Base-by-base conservation (phyloP, 768 basidiomycete genomes). In the Hypholoma sublateritium region DNA sequence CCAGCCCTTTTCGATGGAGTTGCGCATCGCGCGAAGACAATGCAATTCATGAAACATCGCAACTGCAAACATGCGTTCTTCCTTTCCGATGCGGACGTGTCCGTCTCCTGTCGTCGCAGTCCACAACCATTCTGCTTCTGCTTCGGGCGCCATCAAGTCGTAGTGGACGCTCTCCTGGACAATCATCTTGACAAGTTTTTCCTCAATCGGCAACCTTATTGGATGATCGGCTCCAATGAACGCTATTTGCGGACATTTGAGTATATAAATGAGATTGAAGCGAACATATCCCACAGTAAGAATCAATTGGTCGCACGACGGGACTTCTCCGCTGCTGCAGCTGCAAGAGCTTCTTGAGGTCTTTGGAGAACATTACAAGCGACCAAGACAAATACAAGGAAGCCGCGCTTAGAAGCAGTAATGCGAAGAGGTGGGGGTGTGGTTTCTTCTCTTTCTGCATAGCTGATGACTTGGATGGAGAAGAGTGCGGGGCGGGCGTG, bases 11-110 rank as follows among this genome's bases (percentile, higher is more conserved):
- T 62, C 68, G 16, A 74, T 62, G 6, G 65, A 64, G 7, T 63
- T 59, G 16, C 70, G 67, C 45, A 76, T 67, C 9, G 66, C 56
- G 13, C 71, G 65, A 13, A 82, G 61, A 52, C 80, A 82, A 58
- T 82, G 80, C 16, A 79, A 70, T 58, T 82, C 74, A 63, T 82
- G 81, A 67, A 76, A 80, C 60, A 80, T 73, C 65, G 70, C 64
- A 14, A 70, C 70, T 17, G 67, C 67, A 57, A 70, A 74, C 64
- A 70, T 65, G 11, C 70, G 65, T 46, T 70, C 59, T 36, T 69
- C 65, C 42, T 66, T 65, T 5, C 70, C 68, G 19, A 69, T 55
- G 16, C 66, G 65, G 21, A 68, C 58, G 36, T 67, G 67, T 4
- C 69, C 69, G 24, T 68, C 67, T 2, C 70, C 69, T 9, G 63